These are phyloP conservation scores for Colletotrichum lupini DNA, from an alignment of 2,329 filamentous ascomycete species.

Conservation along the genomic window DNA sequence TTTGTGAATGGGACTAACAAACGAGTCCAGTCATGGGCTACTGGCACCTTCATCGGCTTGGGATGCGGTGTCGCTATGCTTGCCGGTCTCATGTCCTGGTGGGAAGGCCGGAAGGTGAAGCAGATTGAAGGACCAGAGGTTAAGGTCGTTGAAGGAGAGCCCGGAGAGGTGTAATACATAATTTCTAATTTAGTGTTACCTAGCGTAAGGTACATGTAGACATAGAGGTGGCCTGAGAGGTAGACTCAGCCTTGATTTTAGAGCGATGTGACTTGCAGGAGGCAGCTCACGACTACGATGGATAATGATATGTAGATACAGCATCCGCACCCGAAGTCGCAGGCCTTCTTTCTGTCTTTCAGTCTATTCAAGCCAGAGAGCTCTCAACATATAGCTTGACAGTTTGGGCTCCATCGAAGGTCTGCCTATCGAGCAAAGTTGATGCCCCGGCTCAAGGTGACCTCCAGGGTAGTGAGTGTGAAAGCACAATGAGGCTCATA, in stretches of 20 bases:
- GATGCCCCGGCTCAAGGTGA: too few species aligned
- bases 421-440: too few species aligned
- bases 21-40: constrained; percentile 33
- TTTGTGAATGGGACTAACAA: too few species aligned
- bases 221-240: neutral
- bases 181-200: neutral
- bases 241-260: neutral
- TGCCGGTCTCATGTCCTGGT: constrained; percentile 41
- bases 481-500: too few species aligned
- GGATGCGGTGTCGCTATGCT: constrained; percentile 41
- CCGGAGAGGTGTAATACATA: neutral
- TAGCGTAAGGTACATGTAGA: neutral
- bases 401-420: too few species aligned
- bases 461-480: too few species aligned
- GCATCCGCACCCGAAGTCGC: neutral
- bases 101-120: constrained; percentile 42
- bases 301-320: neutral
- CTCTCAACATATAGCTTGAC: neutral
- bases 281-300: neutral
- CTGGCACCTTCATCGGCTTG: constrained; percentile 40
- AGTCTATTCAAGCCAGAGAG: fast-evolving
- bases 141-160: constrained; percentile 27
- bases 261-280: neutral
- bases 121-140: constrained; percentile 41
- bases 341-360: neutral